Base-by-base conservation (phyloP, 768 basidiomycete species). In the Mycena albidolilacea region DNA sequence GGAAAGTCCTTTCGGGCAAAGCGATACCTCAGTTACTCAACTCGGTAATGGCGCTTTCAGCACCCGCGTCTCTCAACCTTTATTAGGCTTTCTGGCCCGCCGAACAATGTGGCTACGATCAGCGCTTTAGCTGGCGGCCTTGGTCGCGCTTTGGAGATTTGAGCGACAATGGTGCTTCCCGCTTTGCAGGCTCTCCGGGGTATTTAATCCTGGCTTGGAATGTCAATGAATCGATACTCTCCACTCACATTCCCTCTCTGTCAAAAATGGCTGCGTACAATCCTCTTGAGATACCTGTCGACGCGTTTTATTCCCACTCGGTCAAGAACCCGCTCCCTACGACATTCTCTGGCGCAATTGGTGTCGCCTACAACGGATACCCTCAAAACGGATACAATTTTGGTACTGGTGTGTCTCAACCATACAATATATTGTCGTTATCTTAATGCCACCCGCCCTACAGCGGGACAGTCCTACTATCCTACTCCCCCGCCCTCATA, bases 381-480 rank as follows among this genome's bases (percentile, higher is more conserved):
- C 54, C 70, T 30, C 63, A 65, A 15, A 59, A 23, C 12, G 60
- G 52, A 17, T 72, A 72, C 54, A 30, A 64, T 21, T 69, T 69
- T 59, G 57, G 46, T 48, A 38, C 68, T 70, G 72, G 72, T 73
- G 12, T n/a, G 72, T 70, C 60, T 8, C 9, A 30, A 10, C 2
- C 41, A 46, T 11, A 30, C 54, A 17, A 39, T 41, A 10, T 14
- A 12, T 23, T 17, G 35, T 43, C 15, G 35, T 1, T 65, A 2
- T 35, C 55, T 10, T 50, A 59, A 43, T 73, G 72, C 72, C 67
- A 73, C 72, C 71, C 23, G 4, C 1, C 44, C 41, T 41, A 59
- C 17, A 73, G 67, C 61, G n/a, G 71, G 38, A 57, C 72, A 73
- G 57, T 35, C 69, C 41, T 65, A 48, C 23, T 67, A 67, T 59